These are phyloP conservation scores for Bipolaris sorokiniana DNA, from an alignment of 2,329 filamentous ascomycete genomes.

Conservation along the genomic window DNA sequence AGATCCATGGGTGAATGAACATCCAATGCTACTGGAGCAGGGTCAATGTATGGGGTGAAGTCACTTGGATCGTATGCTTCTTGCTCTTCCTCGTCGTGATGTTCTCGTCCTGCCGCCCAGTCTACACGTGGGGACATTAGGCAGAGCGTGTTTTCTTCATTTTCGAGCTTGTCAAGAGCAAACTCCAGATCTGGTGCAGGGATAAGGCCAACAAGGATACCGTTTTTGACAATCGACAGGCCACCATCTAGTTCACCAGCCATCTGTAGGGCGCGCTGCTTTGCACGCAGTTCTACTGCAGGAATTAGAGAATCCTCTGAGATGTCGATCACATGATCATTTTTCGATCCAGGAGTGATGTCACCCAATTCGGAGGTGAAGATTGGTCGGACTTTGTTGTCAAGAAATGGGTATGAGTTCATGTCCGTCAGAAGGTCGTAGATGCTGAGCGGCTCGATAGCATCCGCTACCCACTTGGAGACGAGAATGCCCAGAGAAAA, in stretches of 20 bases:
- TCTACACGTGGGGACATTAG: slow-evolving; percentile 75
- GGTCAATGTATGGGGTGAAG: slow-evolving; percentile 90
- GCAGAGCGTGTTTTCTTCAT: slow-evolving; percentile 76
- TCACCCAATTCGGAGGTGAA: slow-evolving; percentile 89
- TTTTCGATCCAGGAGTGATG: slow-evolving; percentile 77
- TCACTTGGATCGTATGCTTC: slow-evolving; percentile 70
- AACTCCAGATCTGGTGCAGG: slow-evolving; percentile 93
- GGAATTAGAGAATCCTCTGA: slow-evolving; percentile 79
- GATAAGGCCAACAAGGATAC: slow-evolving; percentile 84
- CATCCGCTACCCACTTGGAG: slow-evolving; percentile 98
- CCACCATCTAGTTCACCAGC: slow-evolving; percentile 92
- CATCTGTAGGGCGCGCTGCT: slow-evolving; percentile 80
- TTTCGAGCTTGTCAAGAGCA: slow-evolving; percentile 80
- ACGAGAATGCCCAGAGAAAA: slow-evolving; percentile 92
- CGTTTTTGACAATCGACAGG: slow-evolving; percentile 80
- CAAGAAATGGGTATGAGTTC: slow-evolving; percentile 97
- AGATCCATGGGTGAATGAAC: slow-evolving; percentile 90
- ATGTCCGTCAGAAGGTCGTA: slow-evolving; percentile 95
- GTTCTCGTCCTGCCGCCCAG: slow-evolving; percentile 45
- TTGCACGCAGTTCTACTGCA: slow-evolving; percentile 75
- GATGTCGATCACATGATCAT: slow-evolving; percentile 85
- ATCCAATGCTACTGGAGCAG: slow-evolving; percentile 85
- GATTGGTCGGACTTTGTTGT: slow-evolving; percentile 90
- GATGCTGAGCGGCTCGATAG: slow-evolving; percentile 90
- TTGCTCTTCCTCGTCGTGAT: slow-evolving; percentile 62